A percentile compares a stretch with the other conserved stretches of the same genome.
Conservation (phyloP, 2,329 filamentous ascomycete genomes). For the Aspergillus proliferans region DNA sequence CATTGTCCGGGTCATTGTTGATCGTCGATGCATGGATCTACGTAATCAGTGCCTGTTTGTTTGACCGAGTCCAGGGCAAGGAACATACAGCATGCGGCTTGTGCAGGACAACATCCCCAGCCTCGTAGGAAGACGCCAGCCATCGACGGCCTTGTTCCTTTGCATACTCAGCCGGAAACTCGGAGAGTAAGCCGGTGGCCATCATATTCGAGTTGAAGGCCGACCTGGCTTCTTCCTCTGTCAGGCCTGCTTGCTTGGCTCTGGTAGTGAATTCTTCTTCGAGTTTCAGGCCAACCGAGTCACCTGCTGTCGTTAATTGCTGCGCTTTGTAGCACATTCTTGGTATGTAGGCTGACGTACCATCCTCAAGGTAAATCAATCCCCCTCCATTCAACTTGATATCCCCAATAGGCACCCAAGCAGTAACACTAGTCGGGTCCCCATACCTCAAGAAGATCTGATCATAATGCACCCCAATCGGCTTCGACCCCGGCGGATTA, state of each 20-base stretch:
- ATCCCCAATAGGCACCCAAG: constrained; percentile 54
- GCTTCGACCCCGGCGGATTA: constrained; percentile 51
- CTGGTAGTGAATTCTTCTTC: constrained; percentile 39
- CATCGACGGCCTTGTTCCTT: constrained; percentile 40
- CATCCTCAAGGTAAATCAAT: constrained; percentile 53
- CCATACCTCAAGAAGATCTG: constrained; percentile 54
- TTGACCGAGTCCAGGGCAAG: not conserved
- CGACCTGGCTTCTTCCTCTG: constrained; percentile 45
- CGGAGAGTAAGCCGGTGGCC: constrained; percentile 47
- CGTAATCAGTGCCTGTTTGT: not conserved
- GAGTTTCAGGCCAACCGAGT: constrained; percentile 44
- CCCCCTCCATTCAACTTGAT: constrained; percentile 51
- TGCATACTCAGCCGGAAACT: constrained; percentile 43
- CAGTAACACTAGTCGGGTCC: constrained; percentile 50
- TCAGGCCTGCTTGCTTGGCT: constrained; percentile 45
- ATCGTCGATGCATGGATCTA: constrained; percentile 55
- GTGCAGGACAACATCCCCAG: constrained; percentile 46
- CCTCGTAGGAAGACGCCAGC: constrained; percentile 50
- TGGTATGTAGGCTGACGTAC: constrained; percentile 7
- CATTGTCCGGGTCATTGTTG: constrained; percentile 47
- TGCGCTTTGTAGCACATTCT: not conserved
- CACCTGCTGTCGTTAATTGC: constrained; percentile 21
- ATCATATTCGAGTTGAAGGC: constrained; percentile 59
- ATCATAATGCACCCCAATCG: constrained; percentile 57
- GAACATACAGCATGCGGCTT: constrained; percentile 31